A percentile compares a stretch with the other conserved stretches of the same genome.
Evolutionary conservation across 306 rosid genomes (phyloP).

Genomic region (Datisca glomerata): DNA sequence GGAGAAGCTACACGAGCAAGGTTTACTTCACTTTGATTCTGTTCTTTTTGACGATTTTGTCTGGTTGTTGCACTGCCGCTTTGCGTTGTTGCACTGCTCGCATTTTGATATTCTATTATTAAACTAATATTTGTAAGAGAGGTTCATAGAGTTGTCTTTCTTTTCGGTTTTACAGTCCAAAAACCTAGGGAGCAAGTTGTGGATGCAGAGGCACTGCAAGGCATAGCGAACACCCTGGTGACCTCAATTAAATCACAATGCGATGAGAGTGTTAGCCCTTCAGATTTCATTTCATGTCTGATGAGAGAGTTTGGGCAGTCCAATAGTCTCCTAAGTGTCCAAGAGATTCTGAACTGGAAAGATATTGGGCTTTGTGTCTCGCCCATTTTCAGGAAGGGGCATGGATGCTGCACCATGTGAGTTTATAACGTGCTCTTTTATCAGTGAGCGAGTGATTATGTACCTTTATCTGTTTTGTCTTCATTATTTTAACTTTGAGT

Average conservation of each 20-base stretch:
- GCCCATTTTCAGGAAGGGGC: constrained; percentile 34
- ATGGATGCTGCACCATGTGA: constrained; percentile 65
- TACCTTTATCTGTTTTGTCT: background rate
- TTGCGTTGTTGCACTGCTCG: no score
- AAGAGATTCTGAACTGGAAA: constrained; percentile 29
- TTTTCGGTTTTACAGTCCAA: constrained; percentile 43
- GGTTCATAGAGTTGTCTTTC: constrained; percentile 2
- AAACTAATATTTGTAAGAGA: no score
- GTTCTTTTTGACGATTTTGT: no score
- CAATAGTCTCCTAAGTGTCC: no score
- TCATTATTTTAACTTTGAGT: background rate
- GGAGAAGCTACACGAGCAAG: constrained; percentile 47
- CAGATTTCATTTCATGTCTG: constrained; percentile 47
- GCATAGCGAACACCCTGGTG: constrained; percentile 37
- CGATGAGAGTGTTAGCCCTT: constrained; percentile 51
- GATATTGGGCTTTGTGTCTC: constrained; percentile 38
- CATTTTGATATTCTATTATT: no score
- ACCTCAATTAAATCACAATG: constrained; percentile 47
- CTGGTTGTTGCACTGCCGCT: no score
- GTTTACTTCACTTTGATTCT: no score
- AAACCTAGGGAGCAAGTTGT: constrained; percentile 82
- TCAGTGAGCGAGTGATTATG: background rate
- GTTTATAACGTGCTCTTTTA: no score
- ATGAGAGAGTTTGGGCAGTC: constrained; percentile 31
- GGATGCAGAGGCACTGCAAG: constrained; percentile 71